These are phyloP conservation scores for Iberis pinnata DNA, from an alignment of 345 rosid species.

Conservation along the genomic window DNA sequence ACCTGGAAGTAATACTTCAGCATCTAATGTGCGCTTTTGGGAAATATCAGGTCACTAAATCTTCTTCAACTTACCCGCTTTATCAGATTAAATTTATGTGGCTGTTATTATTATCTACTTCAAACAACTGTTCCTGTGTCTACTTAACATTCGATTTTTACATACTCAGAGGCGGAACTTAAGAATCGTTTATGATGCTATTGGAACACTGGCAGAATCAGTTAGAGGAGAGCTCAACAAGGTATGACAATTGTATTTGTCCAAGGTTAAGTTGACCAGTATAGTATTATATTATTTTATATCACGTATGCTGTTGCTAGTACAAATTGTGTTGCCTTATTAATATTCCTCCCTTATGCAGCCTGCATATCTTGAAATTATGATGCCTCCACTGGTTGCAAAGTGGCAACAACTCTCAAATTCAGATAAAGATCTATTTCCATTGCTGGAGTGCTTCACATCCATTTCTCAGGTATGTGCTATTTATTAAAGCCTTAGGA, in stretches of 20 bases:
- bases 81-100: not conserved
- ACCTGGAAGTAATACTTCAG: constrained; percentile 71
- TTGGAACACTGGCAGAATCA: constrained; percentile 96
- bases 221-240: constrained; percentile 81
- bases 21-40: constrained; percentile 98
- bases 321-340: constrained; percentile 1
- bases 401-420: constrained; percentile 95
- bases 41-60: constrained; percentile 77
- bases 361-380: constrained; percentile 73
- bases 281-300: no score
- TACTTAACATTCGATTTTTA: constrained; percentile 23
- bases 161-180: constrained; percentile 74
- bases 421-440: constrained; percentile 89
- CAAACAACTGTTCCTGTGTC: constrained; percentile 1
- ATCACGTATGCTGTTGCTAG: not conserved
- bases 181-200: constrained; percentile 95
- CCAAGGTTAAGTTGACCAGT: not conserved
- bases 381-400: constrained; percentile 91
- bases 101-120: no score
- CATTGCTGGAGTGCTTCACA: constrained; percentile 93
- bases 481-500: not conserved
- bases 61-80: constrained; percentile 7
- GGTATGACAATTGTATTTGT: constrained; percentile 39
- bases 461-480: constrained; percentile 78
- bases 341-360: constrained; percentile 35